Base-by-base conservation (phyloP, 441 rosid genomes). In the Gossypium lobatum region DNA sequence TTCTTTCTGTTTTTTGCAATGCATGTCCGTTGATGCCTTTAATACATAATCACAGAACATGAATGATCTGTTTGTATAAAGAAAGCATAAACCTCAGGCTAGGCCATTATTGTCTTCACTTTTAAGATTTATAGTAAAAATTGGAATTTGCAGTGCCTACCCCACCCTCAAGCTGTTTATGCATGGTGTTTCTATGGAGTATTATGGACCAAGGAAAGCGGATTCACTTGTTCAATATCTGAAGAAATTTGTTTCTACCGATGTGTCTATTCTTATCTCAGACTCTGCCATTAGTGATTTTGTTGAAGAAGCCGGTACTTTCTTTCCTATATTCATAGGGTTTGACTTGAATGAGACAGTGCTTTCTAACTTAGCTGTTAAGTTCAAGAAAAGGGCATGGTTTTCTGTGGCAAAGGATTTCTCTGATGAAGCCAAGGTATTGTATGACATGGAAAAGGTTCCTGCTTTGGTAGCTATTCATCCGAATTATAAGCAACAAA, bases 361-460 rank as follows among this genome's bases (percentile, higher is more conserved):
- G 61, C 73, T 91, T 48, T 77, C 91, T 28, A 66, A 77, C 45
- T 70, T 87, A 46, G 94, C 89, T 17, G 73, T 64, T 1, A 91
- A 89, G 85, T 89, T 89, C 57, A 94, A 94, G 90, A 89, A 88
- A 70, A 92, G 86, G 83, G 98, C 97, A 9, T 92, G 98, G 97
- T 89, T 94, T 83, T 84, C 94, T 73, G 97, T 92, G 64, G 83
- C 92, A 21, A 88, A 82, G 67, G 89, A 81, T 80, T 86, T 83
- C 83, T 89, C 97, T 1, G 97, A 94, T 73, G 91, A 89, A 45
- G 26, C 78, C 13, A 92, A 86, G 95, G 79, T 85, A 26, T 73
- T 77, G 4, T 86, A 85, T 72, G 90, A 89, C 77, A 89, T 94
- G 77, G 94, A 89, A 78, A 94, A 88, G 80, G 86, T 85, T 73